Evolutionary conservation across 352 stramenopile genomes (phyloP), one percentile per base, ranked within the genome.

Genomic region (Peronospora belbahrii): DNA sequence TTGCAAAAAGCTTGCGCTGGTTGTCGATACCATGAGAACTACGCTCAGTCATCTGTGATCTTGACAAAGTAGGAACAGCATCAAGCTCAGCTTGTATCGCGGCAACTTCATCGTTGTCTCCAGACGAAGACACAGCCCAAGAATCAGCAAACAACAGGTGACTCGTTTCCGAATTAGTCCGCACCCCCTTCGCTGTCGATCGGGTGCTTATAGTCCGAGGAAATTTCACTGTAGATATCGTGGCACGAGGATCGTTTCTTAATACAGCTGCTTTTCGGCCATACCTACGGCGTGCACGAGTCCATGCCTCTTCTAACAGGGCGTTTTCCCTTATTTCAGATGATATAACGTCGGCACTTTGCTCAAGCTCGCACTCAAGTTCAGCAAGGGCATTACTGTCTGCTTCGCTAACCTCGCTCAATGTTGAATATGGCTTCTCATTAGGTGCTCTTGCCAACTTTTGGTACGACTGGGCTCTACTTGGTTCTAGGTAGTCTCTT

Each of bases 301-400:
- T 14, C n/a, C 10, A 20, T 17, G 17, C 18, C 7, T 53, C 27
- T n/a, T 44, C 18, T 30, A 20, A 17, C 15, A 3, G 14, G 47
- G 17, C 14, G n/a, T 19, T 31, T 19, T 48, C 14, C 24, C 2
- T n/a, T 37, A 30, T 38, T 52, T 7, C 30, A 48, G 42, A 49
- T 19, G 32, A 19, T 19, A 34, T 22, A 38, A 42, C 23, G 9
- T 45, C 37, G 15, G 52, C 34, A 49, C 36, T 61, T 27, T 60
- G 58, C 25, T 58, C 46, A 15, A 82, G 46, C 47, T 83, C 70
- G n/a, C 46, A 45, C 50, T 86, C 69, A 4, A 86, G 61, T 30
- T 77, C 55, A 17, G 62, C 62, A 6, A 83, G 54, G 2, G 41
- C 44, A 4, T 56, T 63, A 27, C 59, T 76, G 5, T 65, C 67